Evolutionary conservation across 2,329 filamentous ascomycete genomes (phyloP).

Genomic region (Lecanicillium sp.): DNA sequence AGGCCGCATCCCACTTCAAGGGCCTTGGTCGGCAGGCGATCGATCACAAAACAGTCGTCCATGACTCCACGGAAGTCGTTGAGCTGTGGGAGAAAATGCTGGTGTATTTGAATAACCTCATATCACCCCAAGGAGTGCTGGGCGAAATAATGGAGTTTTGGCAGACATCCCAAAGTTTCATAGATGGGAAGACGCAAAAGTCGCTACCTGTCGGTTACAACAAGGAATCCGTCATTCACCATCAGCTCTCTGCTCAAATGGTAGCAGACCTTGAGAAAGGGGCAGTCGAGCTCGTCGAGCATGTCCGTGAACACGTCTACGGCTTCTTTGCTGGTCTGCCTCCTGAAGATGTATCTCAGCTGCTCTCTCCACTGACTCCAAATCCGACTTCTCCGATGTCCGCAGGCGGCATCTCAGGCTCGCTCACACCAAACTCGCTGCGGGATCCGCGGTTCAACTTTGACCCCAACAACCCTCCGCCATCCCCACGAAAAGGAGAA

Average conservation of each 20-base stretch:
- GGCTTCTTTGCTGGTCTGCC: slow-evolving; percentile 83
- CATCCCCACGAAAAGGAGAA: slow-evolving; percentile 72
- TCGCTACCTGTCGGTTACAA: slow-evolving; percentile 74
- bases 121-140: slow-evolving; percentile 73
- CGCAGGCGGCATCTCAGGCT: slow-evolving; percentile 20
- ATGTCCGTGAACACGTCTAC: slow-evolving; percentile 72
- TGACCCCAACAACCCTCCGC: slow-evolving; percentile 67
- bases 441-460: slow-evolving; percentile 73
- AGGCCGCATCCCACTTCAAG: slow-evolving; percentile 68
- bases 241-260: slow-evolving; percentile 66
- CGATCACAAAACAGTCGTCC: slow-evolving; percentile 51
- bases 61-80: slow-evolving; percentile 75
- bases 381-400: slow-evolving; percentile 51
- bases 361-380: slow-evolving; percentile 72
- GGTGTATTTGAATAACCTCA: slow-evolving; percentile 62
- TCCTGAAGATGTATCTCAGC: slow-evolving; percentile 79
- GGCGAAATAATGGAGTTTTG: slow-evolving; percentile 91
- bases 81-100: slow-evolving; percentile 91
- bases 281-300: slow-evolving; percentile 71
- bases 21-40: slow-evolving; percentile 61
- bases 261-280: slow-evolving; percentile 68
- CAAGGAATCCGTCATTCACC: slow-evolving; percentile 72
- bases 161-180: slow-evolving; percentile 85
- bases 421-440: slow-evolving; percentile 46
- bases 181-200: slow-evolving; percentile 76